Evolutionary conservation across 768 basidiomycete species (phyloP).

Genomic region (Boletus reticulatus): DNA sequence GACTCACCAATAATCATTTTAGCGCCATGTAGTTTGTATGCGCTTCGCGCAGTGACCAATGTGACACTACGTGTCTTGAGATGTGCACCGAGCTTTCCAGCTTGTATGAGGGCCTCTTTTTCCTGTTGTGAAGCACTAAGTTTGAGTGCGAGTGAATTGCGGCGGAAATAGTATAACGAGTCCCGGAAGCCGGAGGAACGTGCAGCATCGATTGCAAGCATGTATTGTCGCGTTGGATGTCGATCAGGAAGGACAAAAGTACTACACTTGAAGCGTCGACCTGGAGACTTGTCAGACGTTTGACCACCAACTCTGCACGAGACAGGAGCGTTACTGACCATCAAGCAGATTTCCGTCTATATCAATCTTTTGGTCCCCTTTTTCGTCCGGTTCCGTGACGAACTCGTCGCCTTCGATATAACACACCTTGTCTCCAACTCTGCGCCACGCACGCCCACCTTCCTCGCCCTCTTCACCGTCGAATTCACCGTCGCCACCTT

Average conservation of each 20-base stretch:
- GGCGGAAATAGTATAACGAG: slow-evolving; percentile 96
- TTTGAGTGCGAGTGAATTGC: slow-evolving; percentile 88
- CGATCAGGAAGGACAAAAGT: slow-evolving; percentile 88
- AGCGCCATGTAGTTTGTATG: slow-evolving; percentile 91
- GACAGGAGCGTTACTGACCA: slow-evolving; percentile 47
- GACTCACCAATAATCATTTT: slow-evolving; percentile 81
- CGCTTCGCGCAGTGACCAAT: slow-evolving; percentile 87
- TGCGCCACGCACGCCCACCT: slow-evolving; percentile 65
- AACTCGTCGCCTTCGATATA: slow-evolving; percentile 90
- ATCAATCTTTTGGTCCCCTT: slow-evolving; percentile 93
- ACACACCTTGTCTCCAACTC: slow-evolving; percentile 71
- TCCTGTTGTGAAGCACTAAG: slow-evolving; percentile 86
- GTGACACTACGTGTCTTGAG: slow-evolving; percentile 91
- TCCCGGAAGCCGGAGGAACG: slow-evolving; percentile 95
- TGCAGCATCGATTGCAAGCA: slow-evolving; percentile 97
- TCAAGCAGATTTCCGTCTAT: slow-evolving; percentile 77
- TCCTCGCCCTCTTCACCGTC: slow-evolving; percentile 40
- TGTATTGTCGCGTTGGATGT: slow-evolving; percentile 81
- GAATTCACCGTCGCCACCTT: slow-evolving; percentile 39
- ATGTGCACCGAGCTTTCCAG: slow-evolving; percentile 85
- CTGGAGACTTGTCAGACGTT: slow-evolving; percentile 37
- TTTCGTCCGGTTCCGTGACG: slow-evolving; percentile 75
- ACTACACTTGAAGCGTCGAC: slow-evolving; percentile 81
- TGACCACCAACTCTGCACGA: not conserved
- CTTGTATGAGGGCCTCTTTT: slow-evolving; percentile 88